Base-by-base conservation (phyloP, 1,139 yeast species). In the Blastobotrys buckinghamii region DNA sequence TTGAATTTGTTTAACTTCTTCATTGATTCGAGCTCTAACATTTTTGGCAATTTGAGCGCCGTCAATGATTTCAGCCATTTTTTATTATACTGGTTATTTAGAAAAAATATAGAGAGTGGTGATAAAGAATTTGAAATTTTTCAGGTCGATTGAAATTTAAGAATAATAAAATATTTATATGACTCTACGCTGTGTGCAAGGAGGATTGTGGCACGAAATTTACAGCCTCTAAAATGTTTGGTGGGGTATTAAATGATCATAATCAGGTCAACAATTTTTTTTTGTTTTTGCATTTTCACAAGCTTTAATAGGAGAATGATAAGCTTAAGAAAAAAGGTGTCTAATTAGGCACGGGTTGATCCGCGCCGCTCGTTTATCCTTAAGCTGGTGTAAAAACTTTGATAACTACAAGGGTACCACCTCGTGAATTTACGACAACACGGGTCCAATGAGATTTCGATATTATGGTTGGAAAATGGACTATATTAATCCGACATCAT, bases 31-130 rank as follows among this genome's bases (percentile, higher is more conserved):
- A 19, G 36, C 46, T 33, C 53, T 47, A 26, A 48, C 42, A 35
- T 47, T 45, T 39, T 47, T 47, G 43, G 52, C 48, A 37, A 50
- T 44, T 40, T 50, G 48, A 13, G 48, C 39, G 38, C 52, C 52
- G 39, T 50, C 52, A 44, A 50, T 50, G 35, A 47, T 24, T 42
- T 50, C 48, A 34, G 50, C 52, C 35, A 44, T 33, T 44, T 39
- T 32, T 26, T n/a, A n/a, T n/a, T n/a, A n/a, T n/a, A n/a, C n/a
- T n/a, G n/a, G n/a, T 33, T 35, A 27, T 38, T 44, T 27, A 24
- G 33, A 20, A n/a, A 24, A 22, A 5, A 22, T 26, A 19, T 26
- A n/a, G 5, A 37, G 9, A 6, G 17, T 17, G 12, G 26, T 36
- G 8, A 33, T 16, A 26, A 42, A 42, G 32, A 22, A 20, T n/a